Conservation (phyloP, 768 basidiomycete genomes). For the Sutorius australiensis region DNA sequence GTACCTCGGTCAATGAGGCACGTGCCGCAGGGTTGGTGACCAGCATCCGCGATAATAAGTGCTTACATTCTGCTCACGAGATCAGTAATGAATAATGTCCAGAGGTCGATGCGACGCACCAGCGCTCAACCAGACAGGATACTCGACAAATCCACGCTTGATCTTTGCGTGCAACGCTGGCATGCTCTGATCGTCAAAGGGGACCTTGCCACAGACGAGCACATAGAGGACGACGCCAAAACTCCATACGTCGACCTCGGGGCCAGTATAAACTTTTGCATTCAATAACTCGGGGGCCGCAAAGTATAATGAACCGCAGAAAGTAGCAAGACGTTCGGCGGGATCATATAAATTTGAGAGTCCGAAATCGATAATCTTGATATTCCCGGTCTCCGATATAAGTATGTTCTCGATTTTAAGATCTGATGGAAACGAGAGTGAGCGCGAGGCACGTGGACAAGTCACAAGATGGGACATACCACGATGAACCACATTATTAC, state of each 20-base stretch:
- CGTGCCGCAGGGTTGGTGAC: slow-evolving; percentile 88
- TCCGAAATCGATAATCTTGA: slow-evolving; percentile 99
- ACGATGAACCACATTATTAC: slow-evolving; percentile 96
- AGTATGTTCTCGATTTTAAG: slow-evolving; percentile 99
- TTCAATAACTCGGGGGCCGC: slow-evolving; percentile 97
- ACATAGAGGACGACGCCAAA: slow-evolving; percentile 98
- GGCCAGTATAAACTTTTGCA: slow-evolving; percentile 94
- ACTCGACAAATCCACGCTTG: slow-evolving; percentile 94
- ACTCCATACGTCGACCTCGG: slow-evolving; percentile 98
- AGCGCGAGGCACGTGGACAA: slow-evolving; percentile 2
- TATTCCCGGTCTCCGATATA: slow-evolving; percentile 96
- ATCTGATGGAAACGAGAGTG: slow-evolving; percentile 39
- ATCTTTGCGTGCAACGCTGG: slow-evolving; percentile 98
- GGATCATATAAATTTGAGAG: slow-evolving; percentile 95
- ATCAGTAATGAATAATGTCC: slow-evolving; percentile 9
- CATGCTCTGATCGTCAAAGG: slow-evolving; percentile 99
- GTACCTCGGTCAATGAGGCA: slow-evolving; percentile 79
- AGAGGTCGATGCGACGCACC: slow-evolving; percentile 48
- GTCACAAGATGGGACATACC: slow-evolving; percentile 39
- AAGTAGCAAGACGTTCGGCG: slow-evolving; percentile 76
- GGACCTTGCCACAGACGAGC: slow-evolving; percentile 96
- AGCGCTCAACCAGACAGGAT: slow-evolving; percentile 93
- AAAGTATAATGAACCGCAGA: slow-evolving; percentile 97
- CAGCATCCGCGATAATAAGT: slow-evolving; percentile 89
- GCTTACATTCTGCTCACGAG: slow-evolving; percentile 78